Evolutionary conservation across 1,284 basidiomycete species (phyloP).

Genomic region (Coniferiporia sulphurascens): DNA sequence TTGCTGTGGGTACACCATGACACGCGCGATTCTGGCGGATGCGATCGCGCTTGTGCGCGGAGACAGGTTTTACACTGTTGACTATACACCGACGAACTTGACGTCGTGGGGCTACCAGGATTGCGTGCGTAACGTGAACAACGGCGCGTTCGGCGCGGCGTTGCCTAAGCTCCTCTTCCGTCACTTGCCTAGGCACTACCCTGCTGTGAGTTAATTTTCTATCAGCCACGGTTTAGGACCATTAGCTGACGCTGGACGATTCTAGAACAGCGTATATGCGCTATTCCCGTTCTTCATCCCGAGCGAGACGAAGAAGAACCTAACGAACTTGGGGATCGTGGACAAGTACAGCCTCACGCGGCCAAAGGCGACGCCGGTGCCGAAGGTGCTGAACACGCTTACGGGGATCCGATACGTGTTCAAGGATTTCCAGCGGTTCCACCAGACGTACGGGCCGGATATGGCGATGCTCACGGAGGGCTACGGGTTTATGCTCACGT

Average conservation of each 20-base stretch:
- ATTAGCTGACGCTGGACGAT: too few relatives aligned
- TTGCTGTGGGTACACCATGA: slow-evolving; percentile 47
- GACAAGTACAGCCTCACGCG: slow-evolving; percentile 41
- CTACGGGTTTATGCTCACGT: slow-evolving; percentile 31
- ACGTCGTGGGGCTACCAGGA: slow-evolving; percentile 31
- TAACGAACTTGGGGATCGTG: slow-evolving; percentile 36
- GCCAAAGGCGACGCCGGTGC: slow-evolving; percentile 28
- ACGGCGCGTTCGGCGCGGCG: slow-evolving; percentile 25
- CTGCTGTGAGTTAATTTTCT: slow-evolving; percentile 19
- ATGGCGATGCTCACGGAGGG: slow-evolving; percentile 23
- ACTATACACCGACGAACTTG: slow-evolving; percentile 31
- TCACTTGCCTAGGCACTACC: slow-evolving; percentile 44
- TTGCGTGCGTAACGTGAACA: slow-evolving; percentile 24
- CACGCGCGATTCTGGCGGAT: slow-evolving; percentile 39
- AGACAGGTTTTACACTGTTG: slow-evolving; percentile 29
- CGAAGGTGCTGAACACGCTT: slow-evolving; percentile 39
- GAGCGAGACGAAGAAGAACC: slow-evolving; percentile 37
- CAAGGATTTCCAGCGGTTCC: slow-evolving; percentile 36
- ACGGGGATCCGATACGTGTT: slow-evolving; percentile 40
- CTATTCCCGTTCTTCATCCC: slow-evolving; percentile 56
- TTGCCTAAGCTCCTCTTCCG: slow-evolving; percentile 38
- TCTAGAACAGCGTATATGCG: slow-evolving; percentile 25
- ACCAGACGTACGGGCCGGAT: slow-evolving; percentile 29
- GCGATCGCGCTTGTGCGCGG: slow-evolving; percentile 48
- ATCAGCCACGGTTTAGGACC: too few relatives aligned